phyloP scores from a whole-genome alignment of 352 stramenopile genomes.

The Pythium phragmiticola region DNA sequence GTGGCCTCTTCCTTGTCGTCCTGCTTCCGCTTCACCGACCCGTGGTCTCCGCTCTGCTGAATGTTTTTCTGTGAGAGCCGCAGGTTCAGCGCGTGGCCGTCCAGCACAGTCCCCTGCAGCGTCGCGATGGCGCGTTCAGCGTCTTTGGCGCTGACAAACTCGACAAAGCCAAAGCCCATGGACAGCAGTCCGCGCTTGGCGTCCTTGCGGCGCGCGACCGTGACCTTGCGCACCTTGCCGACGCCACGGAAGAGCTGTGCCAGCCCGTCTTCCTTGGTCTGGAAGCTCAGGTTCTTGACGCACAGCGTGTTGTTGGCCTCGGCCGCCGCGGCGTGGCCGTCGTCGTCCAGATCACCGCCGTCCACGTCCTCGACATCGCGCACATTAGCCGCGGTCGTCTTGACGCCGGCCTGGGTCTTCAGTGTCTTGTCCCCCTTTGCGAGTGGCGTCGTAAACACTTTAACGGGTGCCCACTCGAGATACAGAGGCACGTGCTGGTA shows the following conservation, averaged over 20 bases:
- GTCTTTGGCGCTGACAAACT: constrained; percentile 90
- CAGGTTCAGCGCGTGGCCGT: constrained; percentile 94
- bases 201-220: constrained; percentile 82
- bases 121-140: constrained; percentile 82
- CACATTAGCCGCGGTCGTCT: constrained; percentile 44
- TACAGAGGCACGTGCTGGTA: constrained; percentile 99
- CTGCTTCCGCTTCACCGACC: constrained; percentile 36
- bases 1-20: constrained; percentile 33
- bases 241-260: constrained; percentile 67
- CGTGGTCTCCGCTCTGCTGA: background rate
- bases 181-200: constrained; percentile 87
- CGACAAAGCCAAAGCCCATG: constrained; percentile 99
- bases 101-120: constrained; percentile 87
- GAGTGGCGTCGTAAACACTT: constrained; percentile 61
- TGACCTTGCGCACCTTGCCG: constrained; percentile 82
- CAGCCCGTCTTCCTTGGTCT: constrained; percentile 90
- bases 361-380: constrained; percentile 59
- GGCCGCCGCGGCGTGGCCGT: constrained; percentile 27
- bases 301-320: constrained; percentile 91
- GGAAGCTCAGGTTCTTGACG: constrained; percentile 99
- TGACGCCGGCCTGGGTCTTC: constrained; percentile 37
- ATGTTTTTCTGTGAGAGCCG: constrained; percentile 92
- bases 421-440: background rate
- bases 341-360: constrained; percentile 27
- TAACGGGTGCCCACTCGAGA: constrained; percentile 96